Base-by-base conservation (phyloP, 768 basidiomycete genomes). In the Austroboletus eburneus region DNA sequence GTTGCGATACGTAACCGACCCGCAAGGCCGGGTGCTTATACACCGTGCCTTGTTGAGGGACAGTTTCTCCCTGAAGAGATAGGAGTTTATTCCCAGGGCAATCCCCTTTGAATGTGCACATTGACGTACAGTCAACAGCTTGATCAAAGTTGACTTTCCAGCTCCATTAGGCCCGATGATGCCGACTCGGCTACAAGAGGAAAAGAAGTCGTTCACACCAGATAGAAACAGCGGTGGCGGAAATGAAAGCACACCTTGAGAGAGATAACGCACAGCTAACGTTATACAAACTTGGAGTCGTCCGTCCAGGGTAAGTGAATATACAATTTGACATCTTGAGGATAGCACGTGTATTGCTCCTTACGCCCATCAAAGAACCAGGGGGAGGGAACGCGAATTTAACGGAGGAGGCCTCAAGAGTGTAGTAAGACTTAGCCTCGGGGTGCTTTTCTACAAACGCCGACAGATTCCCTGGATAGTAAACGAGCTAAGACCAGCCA, bases 1-100 rank as follows among this genome's bases (percentile, higher is more conserved):
- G 94, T 61, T 98, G 94, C 4, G 95, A 94, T 52, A 98, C 92
- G 67, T 97, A 97, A 42, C 92, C 94, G 44, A 97, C 89, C 51
- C 94, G 88, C 32, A 98, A 71, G 29, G 91, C 77, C 25, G 93
- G 94, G 63, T 98, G 94, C 62, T 96, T 96, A 71, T 92, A 90
- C 37, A 94, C 92, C 8, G 80, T 78, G 25, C 94, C 94, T 64
- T 88, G 81, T 67, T 98, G 93, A 36, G 95, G 92, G 39, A 79
- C 72, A 16, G 90, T 88, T 68, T 98, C 94, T 55, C 94, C 94
- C 87, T 89, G 58, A 47, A 50, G 6, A 47, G 41, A 39, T 40
- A 41, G 20, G 21, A 43, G 36, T 40, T 51, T 39, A 39, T 49
- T 52, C 46, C 45, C 49, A 40, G 47, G 41, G 23, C n/a, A 47